Base-by-base conservation (phyloP, 164 flowering plant species). In the Vitis labrusca region DNA sequence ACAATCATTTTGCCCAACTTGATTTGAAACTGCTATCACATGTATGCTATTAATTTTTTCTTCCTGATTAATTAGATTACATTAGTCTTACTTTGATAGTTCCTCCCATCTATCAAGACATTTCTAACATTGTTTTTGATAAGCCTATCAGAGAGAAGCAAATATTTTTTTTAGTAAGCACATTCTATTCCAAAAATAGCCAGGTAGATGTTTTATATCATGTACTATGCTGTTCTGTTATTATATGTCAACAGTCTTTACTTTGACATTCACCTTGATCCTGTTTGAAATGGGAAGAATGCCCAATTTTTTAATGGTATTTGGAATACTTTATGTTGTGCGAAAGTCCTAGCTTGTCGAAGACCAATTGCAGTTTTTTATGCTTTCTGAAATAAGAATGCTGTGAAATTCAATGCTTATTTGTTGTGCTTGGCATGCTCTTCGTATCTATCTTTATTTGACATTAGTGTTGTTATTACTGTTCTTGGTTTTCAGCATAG, bases 401-500 rank as follows among this genome's bases (percentile, higher is more conserved):
- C 27, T 64, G 12, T 49, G 54, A 16, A 27, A 51, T 65, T 14
- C 17, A 65, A 23, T 23, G 58, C 15, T 52, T 52, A 29, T 13
- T 10, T 66, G 5, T 37, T 19, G 23, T 56, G 30, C 29, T 62
- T 52, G 19, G 37, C 15, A 54, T 56, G 63, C 61, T n/a, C 16
- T 47, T 59, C 9, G 4, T 65, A 44, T 32, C 68, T 60, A 5
- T 60, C 1, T 37, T 16, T 5, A n/a, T 19, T 44, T 62, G 27
- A 32, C 16, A 11, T 19, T 37, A 17, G 17, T 11, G 59, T 27
- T 56, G 14, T 2, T 47, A 8, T 51, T 17, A 23, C 19, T 23
- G 53, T 67, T 62, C 27, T 58, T 72, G 32, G 17, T 70, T 65
- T 78, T 49, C 90, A 93, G 95, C 79, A 64, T 23, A 85, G 88